These are phyloP conservation scores for Bacterosira constricta DNA, from an alignment of 108 stramenopile species.

Conservation along the genomic window DNA sequence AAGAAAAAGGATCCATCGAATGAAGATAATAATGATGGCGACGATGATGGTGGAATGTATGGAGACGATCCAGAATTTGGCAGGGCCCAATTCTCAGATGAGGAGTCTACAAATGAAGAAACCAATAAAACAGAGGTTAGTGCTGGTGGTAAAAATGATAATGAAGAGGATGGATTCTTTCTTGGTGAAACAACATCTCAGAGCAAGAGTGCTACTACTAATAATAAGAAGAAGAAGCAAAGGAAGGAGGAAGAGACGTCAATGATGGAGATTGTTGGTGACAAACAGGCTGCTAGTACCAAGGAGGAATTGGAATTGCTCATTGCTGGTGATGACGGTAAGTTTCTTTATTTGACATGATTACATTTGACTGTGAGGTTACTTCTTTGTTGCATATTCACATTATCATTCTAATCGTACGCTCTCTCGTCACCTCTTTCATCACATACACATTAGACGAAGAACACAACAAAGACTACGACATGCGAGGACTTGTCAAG, in stretches of 20 bases:
- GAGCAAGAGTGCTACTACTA: not conserved
- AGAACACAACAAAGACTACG: slow-evolving; percentile 74
- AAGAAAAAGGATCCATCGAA: slow-evolving; percentile 12
- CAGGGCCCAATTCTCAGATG: slow-evolving; percentile 43
- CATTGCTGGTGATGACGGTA: slow-evolving; percentile 75
- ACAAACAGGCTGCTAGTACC: slow-evolving; percentile 23
- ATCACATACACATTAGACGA: slow-evolving; percentile 46
- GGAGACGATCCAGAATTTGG: slow-evolving; percentile 52
- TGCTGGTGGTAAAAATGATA: slow-evolving; percentile 4
- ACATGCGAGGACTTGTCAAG: slow-evolving; percentile 83
- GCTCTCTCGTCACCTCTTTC: not conserved
- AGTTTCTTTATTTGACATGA: slow-evolving; percentile 23
- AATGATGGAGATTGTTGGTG: not conserved
- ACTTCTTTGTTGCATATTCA: not conserved
- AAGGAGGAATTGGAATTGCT: slow-evolving; percentile 79
- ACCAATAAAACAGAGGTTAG: too few relatives aligned
- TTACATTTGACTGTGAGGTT: not conserved
- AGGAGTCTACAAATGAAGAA: slow-evolving; percentile 31
- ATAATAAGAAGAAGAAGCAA: not conserved
- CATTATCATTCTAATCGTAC: not conserved
- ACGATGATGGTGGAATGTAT: slow-evolving; percentile 44
- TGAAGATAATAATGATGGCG: slow-evolving; percentile 28
- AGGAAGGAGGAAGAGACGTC: slow-evolving; percentile 1
- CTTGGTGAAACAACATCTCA: slow-evolving; percentile 9
- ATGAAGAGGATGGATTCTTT: slow-evolving; percentile 56